phyloP scores from a whole-genome alignment of 139 green algal species.

The Picochlorum sp. region DNA sequence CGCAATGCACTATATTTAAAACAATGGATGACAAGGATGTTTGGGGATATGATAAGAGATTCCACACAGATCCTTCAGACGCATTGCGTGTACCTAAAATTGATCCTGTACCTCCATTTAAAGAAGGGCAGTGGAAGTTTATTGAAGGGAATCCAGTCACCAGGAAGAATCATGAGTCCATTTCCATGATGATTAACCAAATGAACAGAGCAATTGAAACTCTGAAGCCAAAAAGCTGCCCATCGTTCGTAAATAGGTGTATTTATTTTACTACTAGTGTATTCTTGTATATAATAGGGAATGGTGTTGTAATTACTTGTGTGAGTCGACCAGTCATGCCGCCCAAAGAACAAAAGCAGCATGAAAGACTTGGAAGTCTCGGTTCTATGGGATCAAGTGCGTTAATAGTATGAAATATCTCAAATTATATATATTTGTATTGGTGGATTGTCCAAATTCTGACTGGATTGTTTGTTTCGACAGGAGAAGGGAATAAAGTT shows the following conservation, averaged over 20 bases:
- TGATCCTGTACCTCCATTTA: slow-evolving; percentile 25
- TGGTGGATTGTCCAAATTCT: not conserved
- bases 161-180: slow-evolving; percentile 36
- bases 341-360: too few relatives aligned
- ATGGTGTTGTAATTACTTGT: too few relatives aligned
- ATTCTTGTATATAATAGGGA: too few relatives aligned
- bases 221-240: not conserved
- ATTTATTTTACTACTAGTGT: too few relatives aligned
- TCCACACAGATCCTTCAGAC: slow-evolving; percentile 36
- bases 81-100: slow-evolving; percentile 52
- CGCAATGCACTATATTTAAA: slow-evolving; percentile 41
- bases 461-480: not conserved
- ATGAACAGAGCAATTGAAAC: slow-evolving; percentile 49
- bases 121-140: slow-evolving; percentile 32
- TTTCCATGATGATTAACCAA: slow-evolving; percentile 47
- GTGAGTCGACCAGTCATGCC: too few relatives aligned
- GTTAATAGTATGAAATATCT: too few relatives aligned
- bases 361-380: too few relatives aligned
- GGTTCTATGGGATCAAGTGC: too few relatives aligned
- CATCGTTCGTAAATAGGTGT: not conserved
- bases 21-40: slow-evolving; percentile 39
- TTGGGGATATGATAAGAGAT: slow-evolving; percentile 76
- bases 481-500: not conserved
- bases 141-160: slow-evolving; percentile 52
- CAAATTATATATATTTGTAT: too few relatives aligned